These are phyloP conservation scores for Clathrus columnatus DNA, from an alignment of 768 basidiomycete species.

Conservation along the genomic window DNA sequence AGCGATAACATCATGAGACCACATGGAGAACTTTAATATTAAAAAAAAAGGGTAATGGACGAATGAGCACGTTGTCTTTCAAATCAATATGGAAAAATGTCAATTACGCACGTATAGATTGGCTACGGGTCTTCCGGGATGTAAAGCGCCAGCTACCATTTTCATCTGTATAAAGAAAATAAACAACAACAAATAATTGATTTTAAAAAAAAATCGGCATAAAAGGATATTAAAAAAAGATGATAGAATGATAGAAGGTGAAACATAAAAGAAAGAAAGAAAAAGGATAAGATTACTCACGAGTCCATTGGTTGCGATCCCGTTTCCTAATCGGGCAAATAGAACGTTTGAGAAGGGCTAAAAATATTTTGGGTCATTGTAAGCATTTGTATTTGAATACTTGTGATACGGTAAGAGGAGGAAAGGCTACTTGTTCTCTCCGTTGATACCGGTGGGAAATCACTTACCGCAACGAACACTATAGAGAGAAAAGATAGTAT, in stretches of 20 bases:
- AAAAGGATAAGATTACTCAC: slow-evolving; percentile 3
- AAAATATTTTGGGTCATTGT: slow-evolving; percentile 15
- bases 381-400: slow-evolving; percentile 1
- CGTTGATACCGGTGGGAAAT: background rate
- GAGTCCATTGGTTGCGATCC: slow-evolving; percentile 49
- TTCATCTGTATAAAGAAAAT: slow-evolving; percentile 30
- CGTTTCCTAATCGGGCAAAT: slow-evolving; percentile 51
- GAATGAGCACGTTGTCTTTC: background rate
- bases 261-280: background rate
- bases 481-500: background rate
- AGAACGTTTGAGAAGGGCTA: slow-evolving; percentile 50
- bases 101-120: slow-evolving; percentile 49
- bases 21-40: slow-evolving; percentile 47
- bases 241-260: background rate
- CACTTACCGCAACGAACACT: slow-evolving; percentile 10
- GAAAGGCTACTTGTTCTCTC: background rate
- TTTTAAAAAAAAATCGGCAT: background rate
- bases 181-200: background rate
- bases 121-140: slow-evolving; percentile 56
- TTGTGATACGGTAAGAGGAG: background rate
- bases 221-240: background rate
- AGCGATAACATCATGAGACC: slow-evolving; percentile 53
- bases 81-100: background rate
- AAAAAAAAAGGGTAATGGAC: background rate
- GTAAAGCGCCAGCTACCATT: slow-evolving; percentile 53